Base-by-base conservation (phyloP, 805 yeast species). In the Zygotorulaspora florentina region DNA sequence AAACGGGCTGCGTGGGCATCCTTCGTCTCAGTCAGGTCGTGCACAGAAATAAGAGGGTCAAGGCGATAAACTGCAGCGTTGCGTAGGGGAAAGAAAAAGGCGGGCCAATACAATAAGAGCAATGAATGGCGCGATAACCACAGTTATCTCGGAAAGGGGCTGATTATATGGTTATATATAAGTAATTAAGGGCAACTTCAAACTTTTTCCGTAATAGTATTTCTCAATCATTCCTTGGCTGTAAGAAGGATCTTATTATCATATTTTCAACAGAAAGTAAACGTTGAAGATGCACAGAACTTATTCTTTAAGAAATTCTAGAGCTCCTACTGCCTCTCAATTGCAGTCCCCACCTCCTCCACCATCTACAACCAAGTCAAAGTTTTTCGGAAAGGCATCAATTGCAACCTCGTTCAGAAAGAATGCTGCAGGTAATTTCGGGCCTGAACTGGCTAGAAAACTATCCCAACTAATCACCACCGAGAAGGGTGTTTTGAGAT, bases 401-500 rank as follows among this genome's bases (percentile, higher is more conserved):
- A 73, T 86, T 56, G 78, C 87, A 41, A 77, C 81, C 53, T 67
- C 80, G 15, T 76, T 86, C 65, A 83, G 96, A 70, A 87, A 84
- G 69, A 74, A 80, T 58, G 78, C 96, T 48, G 96, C 97, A 47
- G 96, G 96, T 54, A 80, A 85, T 37, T 80, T 88, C 63, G 97
- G 97, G 47, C 98, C 98, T 37, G 97, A 91, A 71, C 77, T 93
- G 64, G 80, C 97, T 35, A 83, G 95, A 72, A 91, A 91, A 68
- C 79, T 91, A 64, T 83, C 96, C 35, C 89, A 85, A 62, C 80
- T 87, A 67, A 87, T 93, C 67, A 93, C 91, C 79, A 86, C 89
- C 78, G 99, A 91, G 76, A 93, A 93, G 79, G 86, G 87, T 69
- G 85, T 91, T 54, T 84, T 90, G 86, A 84, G 96, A 71, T 82